A percentile compares a stretch with the other conserved stretches of the same genome.
Conservation (phyloP, 768 basidiomycete genomes). For the Gelatoporia subvermispora region DNA sequence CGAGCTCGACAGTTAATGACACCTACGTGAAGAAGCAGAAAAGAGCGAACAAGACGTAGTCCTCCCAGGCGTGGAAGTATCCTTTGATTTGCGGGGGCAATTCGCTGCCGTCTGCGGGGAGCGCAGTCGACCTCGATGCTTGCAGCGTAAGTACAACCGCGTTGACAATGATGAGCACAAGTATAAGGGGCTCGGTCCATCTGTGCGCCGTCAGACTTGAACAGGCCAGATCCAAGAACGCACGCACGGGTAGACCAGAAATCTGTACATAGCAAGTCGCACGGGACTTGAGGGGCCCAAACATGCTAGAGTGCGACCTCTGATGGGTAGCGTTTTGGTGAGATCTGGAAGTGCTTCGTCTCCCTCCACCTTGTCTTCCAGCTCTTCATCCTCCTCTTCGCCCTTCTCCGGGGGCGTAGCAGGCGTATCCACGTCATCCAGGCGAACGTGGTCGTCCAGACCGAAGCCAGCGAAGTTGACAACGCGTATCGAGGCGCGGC, state of each 20-base stretch:
- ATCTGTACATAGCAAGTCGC: constrained; percentile 57
- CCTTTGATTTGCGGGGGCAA: constrained; percentile 46
- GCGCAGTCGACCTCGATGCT: constrained; percentile 55
- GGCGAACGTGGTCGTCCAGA: constrained; percentile 52
- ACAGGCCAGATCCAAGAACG: neutral
- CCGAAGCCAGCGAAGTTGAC: constrained; percentile 68
- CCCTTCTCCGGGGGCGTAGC: neutral
- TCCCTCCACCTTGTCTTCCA: constrained; percentile 24
- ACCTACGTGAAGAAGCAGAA: constrained; percentile 86
- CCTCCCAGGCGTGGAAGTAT: constrained; percentile 89
- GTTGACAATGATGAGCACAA: constrained; percentile 79
- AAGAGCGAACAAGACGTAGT: constrained; percentile 75
- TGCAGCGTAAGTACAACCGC: constrained; percentile 81
- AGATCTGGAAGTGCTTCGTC: constrained; percentile 33
- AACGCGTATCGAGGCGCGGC: constrained; percentile 71
- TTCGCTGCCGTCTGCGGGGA: constrained; percentile 37
- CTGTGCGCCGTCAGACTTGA: constrained; percentile 31
- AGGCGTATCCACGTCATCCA: constrained; percentile 45
- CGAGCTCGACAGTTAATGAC: neutral
- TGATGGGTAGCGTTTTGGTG: constrained; percentile 45
- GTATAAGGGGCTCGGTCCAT: constrained; percentile 82
- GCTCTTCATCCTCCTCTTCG: constrained; percentile 12
- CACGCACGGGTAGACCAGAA: constrained; percentile 70
- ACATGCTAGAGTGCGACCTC: constrained; percentile 75
- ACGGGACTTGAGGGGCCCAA: constrained; percentile 66